Base-by-base conservation (phyloP, 352 stramenopile species). In the Plasmopara halstedii region DNA sequence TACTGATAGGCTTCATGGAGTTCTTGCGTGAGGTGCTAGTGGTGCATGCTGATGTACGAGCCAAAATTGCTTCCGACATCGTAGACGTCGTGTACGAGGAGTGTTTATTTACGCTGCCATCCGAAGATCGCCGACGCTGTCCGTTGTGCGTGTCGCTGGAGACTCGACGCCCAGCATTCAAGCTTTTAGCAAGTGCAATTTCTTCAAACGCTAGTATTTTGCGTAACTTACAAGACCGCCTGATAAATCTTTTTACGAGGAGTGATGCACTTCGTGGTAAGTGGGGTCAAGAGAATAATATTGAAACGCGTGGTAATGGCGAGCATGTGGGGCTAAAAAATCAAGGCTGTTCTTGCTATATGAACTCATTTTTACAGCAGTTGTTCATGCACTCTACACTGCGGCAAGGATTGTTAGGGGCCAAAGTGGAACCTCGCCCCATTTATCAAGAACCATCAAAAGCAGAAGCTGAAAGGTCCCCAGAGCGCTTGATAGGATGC, bases 301-400 rank as follows among this genome's bases (percentile, higher is more conserved):
- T 91, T 18, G 79, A 91, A 55, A 86, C 80, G 6, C 70, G 83
- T 21, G 78, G 76, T 9, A 90, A 72, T 29, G 83, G 75, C 7
- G 83, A 94, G 37, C 71, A 92, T 36, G 88, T 95, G 11, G 97
- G 96, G 2, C 67, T 99, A 0, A 97, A 98, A 64, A 99, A 99
- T 58, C 95, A 98, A 58, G 97, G 96, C 38, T 98, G 94, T 62
- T 99, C 96, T 7, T 99, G 97, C 75, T 99, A 99, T 77, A 99
- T 99, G 91, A 99, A 99, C 60, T 98, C 94, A 1, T 89, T 99
- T 14, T 69, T 99, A 14, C 97, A 99, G 63, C 95, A 99, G 53
- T 62, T 99, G 9, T 99, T 95, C 48, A 94, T 95, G 76, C 76
- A 92, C 33, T 71, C 76, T 2, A 85, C 67, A 7, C 61, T 97